phyloP scores from a whole-genome alignment of 75 land plant species.

The Ceratopteris richardii region DNA sequence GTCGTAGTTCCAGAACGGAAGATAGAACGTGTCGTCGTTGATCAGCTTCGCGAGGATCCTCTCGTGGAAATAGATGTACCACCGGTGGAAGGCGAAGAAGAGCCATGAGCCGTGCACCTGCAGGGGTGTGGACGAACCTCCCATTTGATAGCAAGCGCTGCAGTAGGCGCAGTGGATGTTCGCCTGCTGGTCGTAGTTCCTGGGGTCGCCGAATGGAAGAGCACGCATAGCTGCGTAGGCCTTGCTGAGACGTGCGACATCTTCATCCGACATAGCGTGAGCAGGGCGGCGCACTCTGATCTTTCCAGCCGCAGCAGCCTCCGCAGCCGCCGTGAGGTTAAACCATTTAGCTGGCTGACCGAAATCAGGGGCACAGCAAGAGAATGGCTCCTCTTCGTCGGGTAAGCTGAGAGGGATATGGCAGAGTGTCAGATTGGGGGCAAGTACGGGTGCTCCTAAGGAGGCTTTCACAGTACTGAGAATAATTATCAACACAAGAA shows the following conservation, averaged over 20 bases:
- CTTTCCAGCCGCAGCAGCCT: neutral
- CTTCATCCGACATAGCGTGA: constrained; percentile 31
- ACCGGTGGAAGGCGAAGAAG: constrained; percentile 39
- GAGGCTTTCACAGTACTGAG: no score
- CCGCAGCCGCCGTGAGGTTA: constrained; percentile 3
- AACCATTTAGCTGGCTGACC: neutral
- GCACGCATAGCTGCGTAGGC: constrained; percentile 38
- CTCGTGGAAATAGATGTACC: constrained; percentile 33
- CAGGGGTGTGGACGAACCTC: neutral
- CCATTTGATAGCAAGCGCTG: constrained; percentile 9
- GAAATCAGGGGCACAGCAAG: constrained; percentile 1
- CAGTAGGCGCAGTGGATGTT: constrained; percentile 29
- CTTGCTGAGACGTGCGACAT: constrained; percentile 11
- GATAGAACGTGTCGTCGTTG: constrained; percentile 24
- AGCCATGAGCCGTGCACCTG: constrained; percentile 26
- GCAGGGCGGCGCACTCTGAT: constrained; percentile 46
- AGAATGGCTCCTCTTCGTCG: constrained; percentile 1
- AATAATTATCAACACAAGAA: no score
- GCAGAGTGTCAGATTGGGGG: neutral
- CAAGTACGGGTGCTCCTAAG: neutral
- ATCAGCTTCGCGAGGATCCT: constrained; percentile 27
- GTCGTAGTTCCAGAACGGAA: constrained; percentile 43
- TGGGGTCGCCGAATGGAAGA: constrained; percentile 29
- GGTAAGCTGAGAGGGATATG: constrained; percentile 1
- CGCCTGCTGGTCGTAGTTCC: constrained; percentile 15